phyloP scores from a whole-genome alignment of 2,329 filamentous ascomycete genomes.

The Malbranchea zuffiana region DNA sequence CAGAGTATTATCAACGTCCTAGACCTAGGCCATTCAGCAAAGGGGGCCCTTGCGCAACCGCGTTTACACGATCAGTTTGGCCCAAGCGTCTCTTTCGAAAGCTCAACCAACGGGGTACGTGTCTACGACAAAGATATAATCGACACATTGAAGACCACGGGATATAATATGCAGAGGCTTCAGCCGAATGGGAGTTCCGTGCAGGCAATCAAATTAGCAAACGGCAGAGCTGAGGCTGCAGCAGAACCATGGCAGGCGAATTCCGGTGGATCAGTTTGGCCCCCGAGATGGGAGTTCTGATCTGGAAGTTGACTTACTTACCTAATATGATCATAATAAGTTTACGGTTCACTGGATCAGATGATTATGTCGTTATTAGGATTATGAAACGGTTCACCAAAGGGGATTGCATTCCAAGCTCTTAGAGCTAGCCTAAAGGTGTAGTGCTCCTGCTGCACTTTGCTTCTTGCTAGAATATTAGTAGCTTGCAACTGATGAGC shows the following conservation, averaged over 20 bases:
- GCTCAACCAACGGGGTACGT: constrained; percentile 17
- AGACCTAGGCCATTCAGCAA: constrained; percentile 50
- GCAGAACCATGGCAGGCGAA: constrained; percentile 63
- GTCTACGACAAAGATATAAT: constrained; percentile 55
- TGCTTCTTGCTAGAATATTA: no score
- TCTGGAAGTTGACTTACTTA: no score
- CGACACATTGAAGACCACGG: constrained; percentile 49
- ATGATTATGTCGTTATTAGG: no score
- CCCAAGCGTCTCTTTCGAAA: constrained; percentile 62
- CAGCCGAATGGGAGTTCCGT: constrained; percentile 54
- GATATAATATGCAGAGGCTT: constrained; percentile 63
- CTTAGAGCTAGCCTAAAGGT: no score
- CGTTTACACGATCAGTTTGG: constrained; percentile 73
- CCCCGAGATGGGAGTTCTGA: no score
- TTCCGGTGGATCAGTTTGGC: constrained; percentile 48
- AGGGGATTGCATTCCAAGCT: no score
- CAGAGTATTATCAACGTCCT: constrained; percentile 64
- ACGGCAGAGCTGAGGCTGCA: constrained; percentile 54
- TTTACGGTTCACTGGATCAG: no score
- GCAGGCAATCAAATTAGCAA: constrained; percentile 50
- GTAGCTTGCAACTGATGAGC: no score
- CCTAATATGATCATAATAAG: no score
- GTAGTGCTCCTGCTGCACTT: no score
- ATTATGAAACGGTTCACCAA: no score
- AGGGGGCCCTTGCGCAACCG: constrained; percentile 53